Conservation (phyloP, 1,139 yeast genomes). For the Petasospora rhodanensis region DNA sequence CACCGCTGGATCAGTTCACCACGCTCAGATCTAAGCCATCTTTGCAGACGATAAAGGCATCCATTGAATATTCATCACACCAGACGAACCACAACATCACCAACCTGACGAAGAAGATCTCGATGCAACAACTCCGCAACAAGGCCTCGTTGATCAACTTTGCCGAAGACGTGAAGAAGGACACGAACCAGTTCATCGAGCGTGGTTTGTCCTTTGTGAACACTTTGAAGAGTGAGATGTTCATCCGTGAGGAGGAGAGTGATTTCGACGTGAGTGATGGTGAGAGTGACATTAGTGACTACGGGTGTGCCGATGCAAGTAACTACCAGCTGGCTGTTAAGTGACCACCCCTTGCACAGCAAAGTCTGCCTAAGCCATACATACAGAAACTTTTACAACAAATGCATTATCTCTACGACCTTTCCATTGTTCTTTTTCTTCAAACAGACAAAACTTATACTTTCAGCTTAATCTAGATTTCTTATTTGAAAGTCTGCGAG, state of each 20-base stretch:
- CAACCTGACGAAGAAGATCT: slow-evolving; percentile 19
- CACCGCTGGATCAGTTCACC: slow-evolving; percentile 4
- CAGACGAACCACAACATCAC: slow-evolving; percentile 13
- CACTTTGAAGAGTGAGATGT: slow-evolving; percentile 18
- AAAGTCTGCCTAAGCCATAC: no score
- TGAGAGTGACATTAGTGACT: slow-evolving; percentile 19
- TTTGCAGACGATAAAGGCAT: slow-evolving; percentile 7
- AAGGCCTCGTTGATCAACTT: slow-evolving; percentile 8
- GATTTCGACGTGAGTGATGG: slow-evolving; percentile 8
- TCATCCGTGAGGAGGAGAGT: slow-evolving; percentile 10
- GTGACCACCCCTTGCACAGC: no score
- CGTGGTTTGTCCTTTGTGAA: slow-evolving; percentile 21
- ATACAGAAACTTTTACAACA: no score
- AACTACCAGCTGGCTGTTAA: slow-evolving; percentile 24
- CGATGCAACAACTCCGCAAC: slow-evolving; percentile 17
- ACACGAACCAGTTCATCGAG: slow-evolving; percentile 19
- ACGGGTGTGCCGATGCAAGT: slow-evolving; percentile 25
- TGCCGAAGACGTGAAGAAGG: slow-evolving; percentile 11
- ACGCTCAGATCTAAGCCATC: slow-evolving; percentile 12
- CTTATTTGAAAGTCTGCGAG: slow-evolving; percentile 53
- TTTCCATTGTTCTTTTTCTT: no score
- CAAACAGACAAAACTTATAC: no score
- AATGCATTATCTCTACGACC: no score
- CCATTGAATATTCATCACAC: slow-evolving; percentile 4
- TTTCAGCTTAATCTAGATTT: no score